Evolutionary conservation across 306 rosid genomes (phyloP), one percentile per base, ranked within the genome.

Genomic region (Vigna angularis): DNA sequence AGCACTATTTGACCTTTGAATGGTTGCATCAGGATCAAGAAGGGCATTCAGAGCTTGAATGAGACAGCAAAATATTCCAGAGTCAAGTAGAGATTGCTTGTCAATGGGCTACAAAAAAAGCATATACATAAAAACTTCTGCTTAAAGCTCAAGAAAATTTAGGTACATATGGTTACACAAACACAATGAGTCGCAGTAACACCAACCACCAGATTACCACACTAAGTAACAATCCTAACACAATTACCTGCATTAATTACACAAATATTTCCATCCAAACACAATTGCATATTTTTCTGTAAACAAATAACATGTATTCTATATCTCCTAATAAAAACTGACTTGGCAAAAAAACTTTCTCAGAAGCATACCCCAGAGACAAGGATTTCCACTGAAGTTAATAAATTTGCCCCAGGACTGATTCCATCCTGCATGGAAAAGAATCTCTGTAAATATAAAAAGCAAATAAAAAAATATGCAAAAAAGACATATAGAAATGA

Each of bases 61-160:
- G 90, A 96, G 99, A 85, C 99, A 96, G 87, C 99, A 90, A 65
- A 96, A 91, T 84, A 96, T 93, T 68, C 99, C 99, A 67, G 99
- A 96, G 88, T 93, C 99, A 45, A 96, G 99, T 84, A 96, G 94
- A 81, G 97, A 96, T 85, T 93, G 97, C 79, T 96, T 96, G 89
- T 93, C 99, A 70, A 91, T 84, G 66, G 98, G 98, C 99, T 96
- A 96, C 88, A 86, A 82, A 77, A 61, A 44, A 45, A 14, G 8
- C 6, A 36, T 38, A 77, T 40, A 69, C 68, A 53, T 38, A 66
- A 56, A 53, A 72, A 34, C 77, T 59, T 78, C 47, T 15, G 55
- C 50, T 83, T 72, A 73, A 73, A 68, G 57, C 72, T 63, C 50
- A 16, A 62, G 47, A 67, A 66, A n/a, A 66, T 26, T 72, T 32